A percentile compares a stretch with the other conserved stretches of the same genome.
These are phyloP conservation scores for Fusarium burgessii DNA, from an alignment of 2,329 filamentous ascomycete genomes.

Conservation along the genomic window DNA sequence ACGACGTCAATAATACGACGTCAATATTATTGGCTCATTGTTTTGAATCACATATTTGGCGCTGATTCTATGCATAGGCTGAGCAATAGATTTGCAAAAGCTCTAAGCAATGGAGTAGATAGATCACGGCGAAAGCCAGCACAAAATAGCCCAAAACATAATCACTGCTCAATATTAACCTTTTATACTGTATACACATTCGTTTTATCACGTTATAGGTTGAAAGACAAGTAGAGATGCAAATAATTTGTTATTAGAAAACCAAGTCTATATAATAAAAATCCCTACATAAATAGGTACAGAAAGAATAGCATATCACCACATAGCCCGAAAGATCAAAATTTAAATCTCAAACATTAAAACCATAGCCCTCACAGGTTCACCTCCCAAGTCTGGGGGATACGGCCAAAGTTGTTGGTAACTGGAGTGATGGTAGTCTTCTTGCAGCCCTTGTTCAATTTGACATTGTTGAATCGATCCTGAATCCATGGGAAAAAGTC, in stretches of 20 bases:
- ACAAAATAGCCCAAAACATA: no score
- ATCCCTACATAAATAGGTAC: not conserved
- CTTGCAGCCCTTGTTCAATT: slow-evolving; percentile 3
- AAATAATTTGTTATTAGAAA: rapidly evolving
- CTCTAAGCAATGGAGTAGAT: no score
- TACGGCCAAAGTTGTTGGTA: not conserved
- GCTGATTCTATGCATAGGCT: no score
- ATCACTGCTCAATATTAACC: no score
- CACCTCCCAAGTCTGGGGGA: not conserved
- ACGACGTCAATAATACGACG: not conserved
- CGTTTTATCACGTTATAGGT: no score
- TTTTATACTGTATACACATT: no score
- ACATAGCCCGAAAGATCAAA: not conserved
- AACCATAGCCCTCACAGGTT: not conserved
- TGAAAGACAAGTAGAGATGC: no score
- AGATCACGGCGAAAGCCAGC: no score
- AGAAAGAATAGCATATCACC: not conserved
- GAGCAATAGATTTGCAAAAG: no score
- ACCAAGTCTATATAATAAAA: not conserved
- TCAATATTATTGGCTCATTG: not conserved
- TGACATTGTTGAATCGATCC: slow-evolving; percentile 9
- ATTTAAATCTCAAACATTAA: not conserved
- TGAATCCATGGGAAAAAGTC: slow-evolving; percentile 8
- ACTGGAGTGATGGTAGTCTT: not conserved
- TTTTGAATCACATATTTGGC: no score